Conservation (phyloP, 2,329 filamentous ascomycete species). For the Aspergillus sp. region DNA sequence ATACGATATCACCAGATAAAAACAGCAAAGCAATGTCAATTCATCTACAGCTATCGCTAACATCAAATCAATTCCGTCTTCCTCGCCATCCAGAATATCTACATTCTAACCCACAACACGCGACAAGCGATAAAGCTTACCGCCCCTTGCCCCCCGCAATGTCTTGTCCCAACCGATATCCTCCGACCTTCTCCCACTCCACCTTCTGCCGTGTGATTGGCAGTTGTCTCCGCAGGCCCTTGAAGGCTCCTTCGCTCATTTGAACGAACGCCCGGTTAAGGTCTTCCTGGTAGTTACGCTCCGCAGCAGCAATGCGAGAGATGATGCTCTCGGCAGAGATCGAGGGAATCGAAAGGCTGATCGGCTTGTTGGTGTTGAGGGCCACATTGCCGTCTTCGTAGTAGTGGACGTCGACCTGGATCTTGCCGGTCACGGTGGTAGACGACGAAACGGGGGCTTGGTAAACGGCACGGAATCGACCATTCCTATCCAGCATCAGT, state of each 20-base stretch:
- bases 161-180: conserved; percentile 80
- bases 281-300: conserved; percentile 95
- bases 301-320: conserved; percentile 69
- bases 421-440: conserved; percentile 65
- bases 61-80: too few species aligned
- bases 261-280: conserved; percentile 84
- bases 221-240: conserved; percentile 83
- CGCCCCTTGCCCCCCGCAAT: conserved; percentile 62
- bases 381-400: conserved; percentile 99
- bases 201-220: conserved; percentile 98
- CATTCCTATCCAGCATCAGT: conserved; percentile 60
- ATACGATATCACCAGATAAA: too few species aligned
- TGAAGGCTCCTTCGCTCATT: conserved; percentile 92
- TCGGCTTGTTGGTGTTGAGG: conserved; percentile 78
- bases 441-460: conserved; percentile 60
- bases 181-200: conserved; percentile 97
- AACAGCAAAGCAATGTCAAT: too few species aligned
- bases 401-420: conserved; percentile 97
- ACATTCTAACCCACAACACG: too few species aligned
- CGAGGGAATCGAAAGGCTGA: conserved; percentile 58
- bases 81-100: too few species aligned
- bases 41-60: too few species aligned
- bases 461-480: conserved; percentile 90
- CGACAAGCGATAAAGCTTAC: conserved; percentile 4
- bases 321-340: conserved; percentile 65